A percentile compares a stretch with the other conserved stretches of the same genome.
Conservation (phyloP, 1,139 yeast genomes). For the Lodderomyces elongisporus region DNA sequence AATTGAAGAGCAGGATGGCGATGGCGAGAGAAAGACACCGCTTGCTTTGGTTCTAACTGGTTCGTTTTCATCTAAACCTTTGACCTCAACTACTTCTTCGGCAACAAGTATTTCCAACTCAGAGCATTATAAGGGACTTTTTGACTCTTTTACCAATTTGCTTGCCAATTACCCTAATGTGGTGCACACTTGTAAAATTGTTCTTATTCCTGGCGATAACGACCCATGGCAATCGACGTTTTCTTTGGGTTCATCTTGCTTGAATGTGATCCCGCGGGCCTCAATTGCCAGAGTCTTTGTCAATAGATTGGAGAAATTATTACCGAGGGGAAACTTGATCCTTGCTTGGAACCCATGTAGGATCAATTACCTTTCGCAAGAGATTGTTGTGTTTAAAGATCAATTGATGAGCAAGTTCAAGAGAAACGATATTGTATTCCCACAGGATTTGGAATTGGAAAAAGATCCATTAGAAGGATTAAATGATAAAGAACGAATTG, state of each 20-base stretch:
- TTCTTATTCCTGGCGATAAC: conserved; percentile 81
- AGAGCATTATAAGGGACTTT: conserved; percentile 60
- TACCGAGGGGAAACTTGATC: conserved; percentile 51
- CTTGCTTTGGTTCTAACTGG: conserved; percentile 44
- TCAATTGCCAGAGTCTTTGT: conserved; percentile 69
- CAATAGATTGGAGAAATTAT: conserved; percentile 57
- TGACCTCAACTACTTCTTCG: conserved; percentile 42
- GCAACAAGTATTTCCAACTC: conserved; percentile 40
- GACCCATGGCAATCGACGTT: conserved; percentile 89
- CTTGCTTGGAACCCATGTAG: conserved; percentile 75
- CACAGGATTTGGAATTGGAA: conserved; percentile 35
- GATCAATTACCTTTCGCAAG: conserved; percentile 76
- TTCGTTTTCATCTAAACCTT: conserved; percentile 67
- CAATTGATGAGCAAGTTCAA: conserved; percentile 66
- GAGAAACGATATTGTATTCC: conserved; percentile 59
- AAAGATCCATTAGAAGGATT: conserved; percentile 14
- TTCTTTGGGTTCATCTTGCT: conserved; percentile 57
- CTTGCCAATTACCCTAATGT: conserved; percentile 31
- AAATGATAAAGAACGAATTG: conserved; percentile 16
- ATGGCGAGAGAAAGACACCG: conserved; percentile 33
- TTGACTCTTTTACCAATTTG: conserved; percentile 67
- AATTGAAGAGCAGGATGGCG: conserved; percentile 26
- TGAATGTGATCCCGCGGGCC: conserved; percentile 63
- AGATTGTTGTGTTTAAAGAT: conserved; percentile 69
- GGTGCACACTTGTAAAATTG: conserved; percentile 37